These are phyloP conservation scores for Candida albicans DNA, from an alignment of 1,139 yeast species.

Conservation along the genomic window DNA sequence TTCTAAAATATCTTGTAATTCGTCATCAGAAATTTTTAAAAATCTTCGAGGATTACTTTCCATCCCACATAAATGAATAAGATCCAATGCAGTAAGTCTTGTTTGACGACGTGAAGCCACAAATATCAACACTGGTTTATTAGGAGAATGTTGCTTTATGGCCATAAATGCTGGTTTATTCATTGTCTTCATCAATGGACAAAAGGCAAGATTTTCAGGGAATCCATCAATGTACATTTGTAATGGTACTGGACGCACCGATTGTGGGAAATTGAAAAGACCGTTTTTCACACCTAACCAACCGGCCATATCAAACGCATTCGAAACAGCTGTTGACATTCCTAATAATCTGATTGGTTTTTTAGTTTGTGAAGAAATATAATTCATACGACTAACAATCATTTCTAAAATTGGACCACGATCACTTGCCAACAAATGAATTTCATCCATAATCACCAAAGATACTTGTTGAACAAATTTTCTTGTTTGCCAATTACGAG, in stretches of 20 bases:
- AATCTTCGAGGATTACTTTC: slow-evolving; percentile 92
- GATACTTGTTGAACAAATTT: slow-evolving; percentile 90
- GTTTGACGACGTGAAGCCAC: slow-evolving; percentile 98
- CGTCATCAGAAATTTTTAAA: slow-evolving; percentile 72
- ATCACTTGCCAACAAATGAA: slow-evolving; percentile 94
- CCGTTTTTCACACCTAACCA: slow-evolving; percentile 95
- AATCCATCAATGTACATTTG: slow-evolving; percentile 98
- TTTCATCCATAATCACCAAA: slow-evolving; percentile 95
- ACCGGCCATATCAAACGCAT: slow-evolving; percentile 96
- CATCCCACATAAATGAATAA: slow-evolving; percentile 92
- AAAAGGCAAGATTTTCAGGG: slow-evolving; percentile 90
- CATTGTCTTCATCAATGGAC: slow-evolving; percentile 97
- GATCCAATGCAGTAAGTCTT: slow-evolving; percentile 87
- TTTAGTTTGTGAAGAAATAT: slow-evolving; percentile 73
- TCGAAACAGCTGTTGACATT: slow-evolving; percentile 96
- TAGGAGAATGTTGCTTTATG: slow-evolving; percentile 91
- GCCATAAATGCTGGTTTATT: slow-evolving; percentile 97
- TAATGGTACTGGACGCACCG: slow-evolving; percentile 96
- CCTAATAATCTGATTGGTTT: slow-evolving; percentile 82
- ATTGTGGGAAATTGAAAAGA: slow-evolving; percentile 87
- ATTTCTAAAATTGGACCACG: slow-evolving; percentile 97
- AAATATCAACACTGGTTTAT: slow-evolving; percentile 88
- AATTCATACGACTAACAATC: slow-evolving; percentile 98
- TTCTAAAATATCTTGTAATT: slow-evolving; percentile 60
- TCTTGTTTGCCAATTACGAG: slow-evolving; percentile 97